Evolutionary conservation across 345 rosid genomes (phyloP).

Genomic region (Heritiera littoralis): DNA sequence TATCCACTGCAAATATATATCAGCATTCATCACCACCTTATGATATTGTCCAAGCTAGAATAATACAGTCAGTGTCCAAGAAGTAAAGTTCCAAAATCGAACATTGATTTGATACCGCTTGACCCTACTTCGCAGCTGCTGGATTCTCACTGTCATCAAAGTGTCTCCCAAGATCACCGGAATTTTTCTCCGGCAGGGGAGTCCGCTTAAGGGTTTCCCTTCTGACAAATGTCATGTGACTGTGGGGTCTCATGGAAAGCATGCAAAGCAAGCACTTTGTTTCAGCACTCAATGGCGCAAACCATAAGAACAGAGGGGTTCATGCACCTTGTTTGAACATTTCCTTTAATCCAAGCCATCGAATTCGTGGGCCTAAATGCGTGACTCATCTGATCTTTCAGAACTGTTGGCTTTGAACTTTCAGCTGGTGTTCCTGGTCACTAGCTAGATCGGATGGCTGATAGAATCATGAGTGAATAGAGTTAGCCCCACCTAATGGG

Average conservation of each 20-base stretch:
- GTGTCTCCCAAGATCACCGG: neutral
- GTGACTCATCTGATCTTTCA: neutral
- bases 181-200: constrained; percentile 15
- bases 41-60: neutral
- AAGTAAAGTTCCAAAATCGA: neutral
- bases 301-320: neutral
- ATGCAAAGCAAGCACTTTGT: constrained; percentile 9
- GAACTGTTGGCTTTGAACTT: neutral
- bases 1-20: neutral
- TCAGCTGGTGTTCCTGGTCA: constrained; percentile 2
- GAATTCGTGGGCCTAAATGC: constrained; percentile 9
- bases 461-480: constrained; percentile 10
- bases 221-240: constrained; percentile 27
- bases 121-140: neutral
- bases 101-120: neutral
- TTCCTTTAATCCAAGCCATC: constrained; percentile 3
- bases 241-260: constrained; percentile 21
- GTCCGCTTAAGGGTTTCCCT: neutral
- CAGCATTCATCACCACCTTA: neutral
- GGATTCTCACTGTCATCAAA: neutral
- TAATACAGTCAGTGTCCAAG: neutral
- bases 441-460: constrained; percentile 17
- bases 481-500: constrained; percentile 26
- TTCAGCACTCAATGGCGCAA: constrained; percentile 4
- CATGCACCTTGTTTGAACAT: constrained; percentile 22